Evolutionary conservation across 768 basidiomycete genomes (phyloP), one percentile per base, ranked within the genome.

Genomic region (Termitomyces sp.): DNA sequence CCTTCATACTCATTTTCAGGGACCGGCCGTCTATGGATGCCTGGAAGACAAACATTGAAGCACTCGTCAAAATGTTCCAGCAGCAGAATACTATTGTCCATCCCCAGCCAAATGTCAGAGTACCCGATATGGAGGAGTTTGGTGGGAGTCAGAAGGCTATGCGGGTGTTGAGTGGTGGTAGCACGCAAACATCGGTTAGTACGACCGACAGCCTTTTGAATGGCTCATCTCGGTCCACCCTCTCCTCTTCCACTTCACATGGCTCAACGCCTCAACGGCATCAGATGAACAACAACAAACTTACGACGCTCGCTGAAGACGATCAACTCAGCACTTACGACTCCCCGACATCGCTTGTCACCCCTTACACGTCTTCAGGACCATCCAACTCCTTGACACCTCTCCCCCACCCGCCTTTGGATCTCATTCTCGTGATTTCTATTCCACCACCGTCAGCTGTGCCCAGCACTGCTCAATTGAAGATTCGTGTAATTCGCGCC

Each of bases 1-100:
- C 90, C 53, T 98, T 99, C 75, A 96, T 98, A 72, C 82, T 99
- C 50, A 89, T 94, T 66, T 99, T 97, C 82, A 90, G 88, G 68
- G 93, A 98, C 56, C 85, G 91, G 33, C 77, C 86, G n/a, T 89
- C 89, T 2, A 80, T 97, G 58, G 93, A 98, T 68, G 81, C 89
- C 0, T 98, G 97, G 97, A 87, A 82, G 69, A 81, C 79, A 54
- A 89, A 89, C 58, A 90, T 99, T 63, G 87, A 91, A 68, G 75
- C 79, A 0, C 84, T 98, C 5, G 87, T 98, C 44, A 79, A 79
- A 56, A 75, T 82, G 67, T 88, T 88, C 73, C 90, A 91, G 65
- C 73, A 78, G 7, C 84, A 82, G 60, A 77, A 78, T 57, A 71
- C 75, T 18, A 62, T 67, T 0, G 56, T 65, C 5, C 69, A 64